Evolutionary conservation across 768 basidiomycete genomes (phyloP), one percentile per base, ranked within the genome.

Genomic region (Xanthoconium purpureum): DNA sequence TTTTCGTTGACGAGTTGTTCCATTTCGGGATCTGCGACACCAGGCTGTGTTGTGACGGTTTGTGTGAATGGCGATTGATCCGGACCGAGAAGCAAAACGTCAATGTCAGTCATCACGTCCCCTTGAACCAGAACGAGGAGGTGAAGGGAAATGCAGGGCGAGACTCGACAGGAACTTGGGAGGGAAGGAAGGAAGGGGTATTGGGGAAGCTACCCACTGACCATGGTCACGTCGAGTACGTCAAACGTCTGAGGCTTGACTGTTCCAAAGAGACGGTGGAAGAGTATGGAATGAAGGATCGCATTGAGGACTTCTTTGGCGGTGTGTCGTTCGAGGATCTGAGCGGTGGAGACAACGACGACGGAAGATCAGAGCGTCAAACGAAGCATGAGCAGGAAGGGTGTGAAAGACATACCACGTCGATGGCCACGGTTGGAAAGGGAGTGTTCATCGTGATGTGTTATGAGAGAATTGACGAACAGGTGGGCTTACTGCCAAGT

Each of bases 171-270:
- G 24, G 24, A 24, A 24, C 4, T 24, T 24, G 24, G 24, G 24
- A 24, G 24, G 24, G 24, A 24, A 24, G 24, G 24, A 24, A 4
- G 24, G 24, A 24, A 24, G 24, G 24, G 24, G 24, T 24, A 24
- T 24, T 24, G 2, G 24, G 4, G 24, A 24, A 24, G 24, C 24
- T 24, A 24, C 24, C 24, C 4, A 60, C 84, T 39, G 50, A 91
- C 90, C 85, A 94, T 87, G 1, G 90, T 91, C 20, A 94, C 84
- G 68, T 93, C 91, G 12, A 91, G 78, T 0, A 93, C 84, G 55
- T 93, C 91, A 56, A 88, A 86, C 3, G 79, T 85, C 61, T 81
- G 80, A 0, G 91, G 87, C 61, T 86, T 89, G 42, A 93, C 80
- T 0, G 83, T 84, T 4, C 91, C 91, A 65, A 93, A 90, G 18